Evolutionary conservation across 2,329 filamentous ascomycete genomes (phyloP).

Genomic region (Diaporthe ampelina): DNA sequence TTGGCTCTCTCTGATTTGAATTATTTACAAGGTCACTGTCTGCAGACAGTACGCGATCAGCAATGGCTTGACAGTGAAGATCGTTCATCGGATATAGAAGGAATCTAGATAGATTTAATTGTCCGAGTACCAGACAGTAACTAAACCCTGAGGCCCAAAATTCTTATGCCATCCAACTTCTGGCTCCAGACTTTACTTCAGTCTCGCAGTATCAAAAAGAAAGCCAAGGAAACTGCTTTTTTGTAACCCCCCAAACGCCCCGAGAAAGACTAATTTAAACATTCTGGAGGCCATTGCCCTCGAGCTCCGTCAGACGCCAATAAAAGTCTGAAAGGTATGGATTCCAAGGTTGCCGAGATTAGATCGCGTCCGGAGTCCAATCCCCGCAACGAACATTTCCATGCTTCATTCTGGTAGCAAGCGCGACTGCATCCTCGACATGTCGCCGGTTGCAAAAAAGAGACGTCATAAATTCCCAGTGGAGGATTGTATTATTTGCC

Average conservation of each 20-base stretch:
- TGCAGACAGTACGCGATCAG: not conserved
- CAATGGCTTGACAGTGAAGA: not conserved
- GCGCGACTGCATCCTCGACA: too few species aligned
- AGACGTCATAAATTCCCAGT: not conserved
- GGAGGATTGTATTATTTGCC: not conserved
- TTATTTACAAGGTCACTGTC: not conserved
- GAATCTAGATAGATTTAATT: not conserved
- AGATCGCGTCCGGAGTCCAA: too few species aligned
- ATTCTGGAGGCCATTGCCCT: not conserved
- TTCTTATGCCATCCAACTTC: too few species aligned
- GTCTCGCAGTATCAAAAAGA: too few species aligned
- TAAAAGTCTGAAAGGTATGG: not conserved
- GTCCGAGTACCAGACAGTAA: too few species aligned
- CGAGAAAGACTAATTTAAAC: too few species aligned
- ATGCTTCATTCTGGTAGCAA: too few species aligned
- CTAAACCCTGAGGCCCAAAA: too few species aligned
- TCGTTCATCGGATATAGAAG: not conserved
- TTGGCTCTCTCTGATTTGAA: not conserved
- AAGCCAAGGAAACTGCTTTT: too few species aligned
- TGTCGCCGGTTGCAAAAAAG: fast-evolving
- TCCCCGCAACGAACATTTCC: too few species aligned
- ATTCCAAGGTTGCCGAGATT: not conserved
- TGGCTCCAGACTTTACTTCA: too few species aligned
- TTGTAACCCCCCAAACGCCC: too few species aligned
- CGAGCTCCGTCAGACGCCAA: not conserved